Conservation (phyloP, 768 basidiomycete genomes). For the Pilatotrama ljubarskyi region DNA sequence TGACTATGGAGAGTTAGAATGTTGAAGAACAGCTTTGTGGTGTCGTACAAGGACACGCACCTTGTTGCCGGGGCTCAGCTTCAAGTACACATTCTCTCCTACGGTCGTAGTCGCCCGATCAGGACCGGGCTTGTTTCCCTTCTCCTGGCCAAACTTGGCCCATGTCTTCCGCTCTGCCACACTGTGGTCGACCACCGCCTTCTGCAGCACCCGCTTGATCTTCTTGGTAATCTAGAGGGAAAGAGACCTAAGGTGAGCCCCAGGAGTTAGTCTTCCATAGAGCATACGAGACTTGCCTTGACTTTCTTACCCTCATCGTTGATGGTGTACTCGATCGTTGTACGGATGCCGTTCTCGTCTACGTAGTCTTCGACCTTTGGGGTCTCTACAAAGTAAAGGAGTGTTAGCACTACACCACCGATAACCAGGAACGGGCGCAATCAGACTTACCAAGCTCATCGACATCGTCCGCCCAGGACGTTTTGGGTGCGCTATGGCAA, state of each 20-base stretch:
- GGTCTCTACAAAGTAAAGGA: conserved; percentile 35
- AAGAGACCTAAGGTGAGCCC: not conserved
- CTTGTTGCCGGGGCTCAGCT: conserved; percentile 56
- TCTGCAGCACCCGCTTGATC: conserved; percentile 84
- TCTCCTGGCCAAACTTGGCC: conserved; percentile 92
- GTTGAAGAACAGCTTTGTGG: not conserved
- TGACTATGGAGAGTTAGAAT: conserved; percentile 37
- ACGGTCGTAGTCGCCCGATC: conserved; percentile 94
- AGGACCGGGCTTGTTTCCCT: conserved; percentile 83
- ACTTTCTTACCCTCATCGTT: conserved; percentile 96
- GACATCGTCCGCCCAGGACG: conserved; percentile 87
- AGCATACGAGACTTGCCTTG: conserved; percentile 56
- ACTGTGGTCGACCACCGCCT: conserved; percentile 88
- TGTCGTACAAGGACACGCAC: conserved; percentile 43
- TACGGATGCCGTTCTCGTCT: conserved; percentile 85
- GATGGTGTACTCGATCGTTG: conserved; percentile 76
- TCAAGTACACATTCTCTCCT: conserved; percentile 68
- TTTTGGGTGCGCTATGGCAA: conserved; percentile 45
- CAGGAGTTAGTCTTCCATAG: not conserved
- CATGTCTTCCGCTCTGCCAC: conserved; percentile 94
- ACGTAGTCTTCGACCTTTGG: conserved; percentile 68
- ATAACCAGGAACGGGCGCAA: not conserved
- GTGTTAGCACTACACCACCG: not conserved
- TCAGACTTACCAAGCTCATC: conserved; percentile 62
- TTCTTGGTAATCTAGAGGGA: conserved; percentile 74